These are phyloP conservation scores for Saccharomycopsis guyanensis DNA, from an alignment of 805 yeast species.

Conservation along the genomic window DNA sequence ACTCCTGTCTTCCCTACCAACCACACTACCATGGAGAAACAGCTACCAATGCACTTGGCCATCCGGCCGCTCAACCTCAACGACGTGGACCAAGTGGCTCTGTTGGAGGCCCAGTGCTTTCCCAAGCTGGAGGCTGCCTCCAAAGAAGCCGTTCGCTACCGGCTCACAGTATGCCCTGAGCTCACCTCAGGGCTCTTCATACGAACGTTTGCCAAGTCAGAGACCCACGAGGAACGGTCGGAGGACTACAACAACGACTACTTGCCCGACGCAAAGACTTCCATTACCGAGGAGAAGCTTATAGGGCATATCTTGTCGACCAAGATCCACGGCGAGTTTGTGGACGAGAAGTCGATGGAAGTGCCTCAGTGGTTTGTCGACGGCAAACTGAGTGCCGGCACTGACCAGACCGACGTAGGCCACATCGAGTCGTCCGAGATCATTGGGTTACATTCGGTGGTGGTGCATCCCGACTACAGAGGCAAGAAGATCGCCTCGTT, in stretches of 20 bases:
- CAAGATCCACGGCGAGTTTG: constrained; percentile 43
- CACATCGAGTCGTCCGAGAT: constrained; percentile 69
- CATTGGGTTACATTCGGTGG: constrained; percentile 79
- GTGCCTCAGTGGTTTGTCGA: constrained; percentile 35
- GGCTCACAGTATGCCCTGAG: constrained; percentile 82
- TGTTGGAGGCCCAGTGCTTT: constrained; percentile 63
- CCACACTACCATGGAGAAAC: constrained; percentile 27
- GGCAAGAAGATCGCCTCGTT: constrained; percentile 79
- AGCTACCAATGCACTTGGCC: constrained; percentile 51
- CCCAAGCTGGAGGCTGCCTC: constrained; percentile 64
- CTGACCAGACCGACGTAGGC: constrained; percentile 33
- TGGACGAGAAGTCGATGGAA: constrained; percentile 55
- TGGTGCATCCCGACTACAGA: constrained; percentile 68
- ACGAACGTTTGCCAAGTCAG: constrained; percentile 47
- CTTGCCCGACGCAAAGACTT: constrained; percentile 24
- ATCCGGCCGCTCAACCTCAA: constrained; percentile 73
- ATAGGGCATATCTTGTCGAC: constrained; percentile 81
- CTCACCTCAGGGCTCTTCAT: constrained; percentile 82
- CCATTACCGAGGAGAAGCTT: constrained; percentile 51
- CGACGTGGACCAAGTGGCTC: constrained; percentile 56
- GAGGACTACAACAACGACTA: constrained; percentile 27
- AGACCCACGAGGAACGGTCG: constrained; percentile 14
- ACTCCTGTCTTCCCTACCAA: too few relatives aligned
- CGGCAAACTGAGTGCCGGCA: not conserved
- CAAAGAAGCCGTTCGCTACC: constrained; percentile 53